Conservation (phyloP, 768 basidiomycete species). For the Rhizopogon rudus region DNA sequence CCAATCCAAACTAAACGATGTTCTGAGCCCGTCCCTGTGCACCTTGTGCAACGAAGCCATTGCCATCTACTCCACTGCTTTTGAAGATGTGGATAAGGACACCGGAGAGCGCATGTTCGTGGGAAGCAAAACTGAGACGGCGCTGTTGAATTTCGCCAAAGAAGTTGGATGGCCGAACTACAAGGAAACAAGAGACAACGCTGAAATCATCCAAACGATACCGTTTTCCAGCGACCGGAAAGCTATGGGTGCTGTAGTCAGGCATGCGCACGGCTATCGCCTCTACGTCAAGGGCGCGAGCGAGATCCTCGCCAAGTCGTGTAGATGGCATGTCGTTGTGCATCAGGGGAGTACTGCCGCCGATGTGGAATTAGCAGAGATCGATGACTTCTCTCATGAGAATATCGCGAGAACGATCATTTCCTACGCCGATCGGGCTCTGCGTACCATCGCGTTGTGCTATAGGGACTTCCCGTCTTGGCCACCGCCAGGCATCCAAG, state of each 20-base stretch:
- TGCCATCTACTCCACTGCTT: slow-evolving; percentile 91
- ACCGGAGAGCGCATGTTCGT: slow-evolving; percentile 62
- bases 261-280: slow-evolving; percentile 65
- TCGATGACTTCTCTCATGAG: slow-evolving; percentile 63
- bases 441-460: slow-evolving; percentile 91
- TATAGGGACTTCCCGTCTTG: slow-evolving; percentile 84
- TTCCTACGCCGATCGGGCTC: slow-evolving; percentile 95
- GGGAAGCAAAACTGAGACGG: slow-evolving; percentile 95
- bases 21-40: slow-evolving; percentile 56
- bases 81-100: slow-evolving; percentile 71
- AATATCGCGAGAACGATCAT: slow-evolving; percentile 93
- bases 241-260: slow-evolving; percentile 88
- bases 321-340: slow-evolving; percentile 70
- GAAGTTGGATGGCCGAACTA: slow-evolving; percentile 75
- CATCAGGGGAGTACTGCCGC: slow-evolving; percentile 11
- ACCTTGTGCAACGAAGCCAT: slow-evolving; percentile 81
- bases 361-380: slow-evolving; percentile 49
- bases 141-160: slow-evolving; percentile 81
- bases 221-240: slow-evolving; percentile 94
- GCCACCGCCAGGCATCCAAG: slow-evolving; percentile 58
- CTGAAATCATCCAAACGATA: slow-evolving; percentile 74
- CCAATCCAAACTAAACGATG: slow-evolving; percentile 57
- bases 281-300: slow-evolving; percentile 90
- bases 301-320: slow-evolving; percentile 64
- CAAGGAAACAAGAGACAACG: slow-evolving; percentile 56